These are phyloP conservation scores for Magnaporthiopsis poae DNA, from an alignment of 2,329 filamentous ascomycete genomes.

Conservation along the genomic window DNA sequence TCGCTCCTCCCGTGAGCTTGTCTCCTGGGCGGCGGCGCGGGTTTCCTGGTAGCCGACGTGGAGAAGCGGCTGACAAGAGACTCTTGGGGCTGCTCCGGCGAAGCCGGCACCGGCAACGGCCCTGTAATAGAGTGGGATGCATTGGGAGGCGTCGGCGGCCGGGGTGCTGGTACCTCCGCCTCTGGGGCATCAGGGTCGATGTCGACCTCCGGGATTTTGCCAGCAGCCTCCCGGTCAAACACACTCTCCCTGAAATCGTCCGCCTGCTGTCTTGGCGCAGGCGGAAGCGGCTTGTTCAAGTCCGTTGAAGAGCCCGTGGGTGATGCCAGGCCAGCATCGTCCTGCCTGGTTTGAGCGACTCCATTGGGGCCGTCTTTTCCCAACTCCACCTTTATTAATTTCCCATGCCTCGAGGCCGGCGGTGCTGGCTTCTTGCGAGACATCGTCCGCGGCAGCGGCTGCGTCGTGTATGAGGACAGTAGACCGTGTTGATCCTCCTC, in stretches of 20 bases:
- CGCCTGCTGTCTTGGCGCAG: slow-evolving; percentile 28
- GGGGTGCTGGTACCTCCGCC: slow-evolving; percentile 23
- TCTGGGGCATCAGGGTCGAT: slow-evolving; percentile 15
- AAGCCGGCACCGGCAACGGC: slow-evolving; percentile 12
- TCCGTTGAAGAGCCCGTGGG: slow-evolving; percentile 32
- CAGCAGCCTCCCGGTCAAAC: slow-evolving; percentile 44
- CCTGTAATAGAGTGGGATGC: slow-evolving; percentile 22
- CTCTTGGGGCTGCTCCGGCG: slow-evolving; percentile 11
- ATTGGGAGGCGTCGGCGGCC: slow-evolving; percentile 31
- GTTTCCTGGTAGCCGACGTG: slow-evolving; percentile 17
- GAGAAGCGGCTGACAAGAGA: background rate
- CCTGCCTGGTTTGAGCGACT: background rate
- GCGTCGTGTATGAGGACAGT: slow-evolving; percentile 12
- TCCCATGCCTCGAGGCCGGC: slow-evolving; percentile 69
- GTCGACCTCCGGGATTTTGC: slow-evolving; percentile 37
- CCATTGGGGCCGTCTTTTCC: slow-evolving; percentile 19
- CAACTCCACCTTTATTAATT: slow-evolving; percentile 50
- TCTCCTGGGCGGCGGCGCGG: slow-evolving; percentile 39
- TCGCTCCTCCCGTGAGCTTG: slow-evolving; percentile 38
- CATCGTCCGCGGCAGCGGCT: slow-evolving; percentile 11
- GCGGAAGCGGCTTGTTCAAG: slow-evolving; percentile 54
- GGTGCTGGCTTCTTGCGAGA: slow-evolving; percentile 56
- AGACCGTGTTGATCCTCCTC: slow-evolving; percentile 33
- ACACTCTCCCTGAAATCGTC: slow-evolving; percentile 41
- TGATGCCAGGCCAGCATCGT: background rate